Conservation (phyloP, 2,329 filamentous ascomycete genomes). For the Aureobasidium sp. region DNA sequence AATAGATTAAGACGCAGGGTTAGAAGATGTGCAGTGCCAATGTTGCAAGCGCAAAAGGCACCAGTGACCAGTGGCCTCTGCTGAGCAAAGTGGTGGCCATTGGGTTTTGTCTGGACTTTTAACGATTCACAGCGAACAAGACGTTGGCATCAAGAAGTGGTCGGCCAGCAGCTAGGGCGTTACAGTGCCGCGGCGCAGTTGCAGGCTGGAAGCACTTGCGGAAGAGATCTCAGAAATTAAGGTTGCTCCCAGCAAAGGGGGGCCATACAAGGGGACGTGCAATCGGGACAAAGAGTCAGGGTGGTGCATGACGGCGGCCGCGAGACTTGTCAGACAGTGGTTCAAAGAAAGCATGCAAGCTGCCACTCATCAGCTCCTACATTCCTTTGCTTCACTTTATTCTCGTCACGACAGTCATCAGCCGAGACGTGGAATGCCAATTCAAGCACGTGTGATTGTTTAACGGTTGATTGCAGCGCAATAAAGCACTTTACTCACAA, state of each 20-base stretch:
- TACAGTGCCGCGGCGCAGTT: neutral
- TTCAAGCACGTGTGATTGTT: neutral
- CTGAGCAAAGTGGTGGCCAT: neutral
- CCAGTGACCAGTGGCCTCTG: neutral
- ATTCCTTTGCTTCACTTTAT: neutral
- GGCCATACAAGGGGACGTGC: constrained; percentile 3
- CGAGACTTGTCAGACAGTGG: neutral
- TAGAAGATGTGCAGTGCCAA: neutral
- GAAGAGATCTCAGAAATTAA: neutral
- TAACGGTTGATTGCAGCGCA: constrained; percentile 2
- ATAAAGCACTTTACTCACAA: neutral
- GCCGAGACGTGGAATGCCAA: constrained; percentile 2
- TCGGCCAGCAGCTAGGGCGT: constrained; percentile 2
- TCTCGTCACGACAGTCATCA: neutral
- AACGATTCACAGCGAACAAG: neutral
- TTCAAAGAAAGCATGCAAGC: neutral
- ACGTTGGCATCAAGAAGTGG: neutral
- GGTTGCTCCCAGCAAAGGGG: constrained; percentile 8
- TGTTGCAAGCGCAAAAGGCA: neutral
- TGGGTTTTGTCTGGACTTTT: neutral
- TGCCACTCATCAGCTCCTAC: neutral
- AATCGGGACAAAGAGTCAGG: neutral
- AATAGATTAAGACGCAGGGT: neutral
- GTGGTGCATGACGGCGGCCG: neutral
- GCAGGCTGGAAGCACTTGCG: neutral